phyloP scores from a whole-genome alignment of 805 yeast species.

The Phaffomyces antillensis region DNA sequence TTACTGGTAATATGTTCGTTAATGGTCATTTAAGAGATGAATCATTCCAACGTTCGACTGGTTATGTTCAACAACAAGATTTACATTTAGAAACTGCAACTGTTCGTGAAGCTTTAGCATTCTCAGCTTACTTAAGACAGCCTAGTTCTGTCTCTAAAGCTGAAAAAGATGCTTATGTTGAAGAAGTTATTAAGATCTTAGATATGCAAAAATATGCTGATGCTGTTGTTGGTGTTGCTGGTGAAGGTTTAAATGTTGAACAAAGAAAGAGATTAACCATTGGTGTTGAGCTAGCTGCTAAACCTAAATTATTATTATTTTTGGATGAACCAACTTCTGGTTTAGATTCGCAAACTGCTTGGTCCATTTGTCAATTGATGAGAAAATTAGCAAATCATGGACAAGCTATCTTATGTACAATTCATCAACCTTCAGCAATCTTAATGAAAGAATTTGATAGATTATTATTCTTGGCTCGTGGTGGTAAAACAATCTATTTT shows the following conservation, averaged over 20 bases:
- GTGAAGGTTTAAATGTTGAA: conserved; percentile 61
- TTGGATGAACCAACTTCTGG: conserved; percentile 68
- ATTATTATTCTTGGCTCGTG: conserved; percentile 58
- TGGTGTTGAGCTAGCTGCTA: conserved; percentile 63
- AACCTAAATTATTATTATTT: conserved; percentile 52
- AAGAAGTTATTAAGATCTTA: conserved; percentile 52
- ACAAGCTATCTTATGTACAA: conserved; percentile 65
- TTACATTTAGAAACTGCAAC: conserved; percentile 59
- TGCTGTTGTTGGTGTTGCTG: conserved; percentile 69
- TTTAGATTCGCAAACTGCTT: conserved; percentile 61
- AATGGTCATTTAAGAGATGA: conserved; percentile 55
- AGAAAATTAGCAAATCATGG: conserved; percentile 53
- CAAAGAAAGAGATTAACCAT: conserved; percentile 60
- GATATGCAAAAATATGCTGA: conserved; percentile 63
- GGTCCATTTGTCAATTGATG: conserved; percentile 58
- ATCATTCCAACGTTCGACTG: conserved; percentile 51
- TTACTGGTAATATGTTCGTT: conserved; percentile 55
- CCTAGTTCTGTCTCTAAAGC: conserved; percentile 41
- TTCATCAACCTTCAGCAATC: conserved; percentile 82
- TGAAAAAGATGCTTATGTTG: conserved; percentile 62
- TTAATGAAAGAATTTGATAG: conserved; percentile 74
- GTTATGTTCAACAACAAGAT: conserved; percentile 73
- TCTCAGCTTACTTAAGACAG: conserved; percentile 67
- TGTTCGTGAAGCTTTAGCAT: conserved; percentile 64
- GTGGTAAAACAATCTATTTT: conserved; percentile 71